Conservation (phyloP, 176 grass and related monocot species). For the Cenchrus purpureus region DNA sequence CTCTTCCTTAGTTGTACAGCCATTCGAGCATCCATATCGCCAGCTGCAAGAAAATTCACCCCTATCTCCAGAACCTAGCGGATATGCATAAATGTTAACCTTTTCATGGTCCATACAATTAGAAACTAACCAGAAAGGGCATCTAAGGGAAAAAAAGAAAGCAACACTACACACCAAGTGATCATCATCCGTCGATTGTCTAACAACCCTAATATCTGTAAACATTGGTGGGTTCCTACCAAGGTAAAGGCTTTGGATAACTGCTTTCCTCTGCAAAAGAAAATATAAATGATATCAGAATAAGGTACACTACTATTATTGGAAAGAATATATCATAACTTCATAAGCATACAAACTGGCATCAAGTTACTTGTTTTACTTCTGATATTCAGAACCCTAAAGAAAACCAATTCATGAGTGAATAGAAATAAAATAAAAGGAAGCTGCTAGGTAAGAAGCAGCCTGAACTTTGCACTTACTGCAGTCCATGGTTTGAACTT, state of each 20-base stretch:
- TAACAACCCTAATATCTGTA: constrained; percentile 89
- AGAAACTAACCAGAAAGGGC: background rate
- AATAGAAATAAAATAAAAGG: constrained; percentile 12
- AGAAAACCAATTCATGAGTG: background rate
- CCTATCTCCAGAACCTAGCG: constrained; percentile 90
- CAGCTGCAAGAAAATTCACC: constrained; percentile 91
- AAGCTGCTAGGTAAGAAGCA: background rate
- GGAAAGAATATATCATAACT: background rate
- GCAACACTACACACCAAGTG: constrained; percentile 66
- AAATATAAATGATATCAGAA: constrained; percentile 4
- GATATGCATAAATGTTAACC: constrained; percentile 6
- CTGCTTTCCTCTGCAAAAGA: constrained; percentile 79
- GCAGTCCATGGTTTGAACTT: constrained; percentile 99
- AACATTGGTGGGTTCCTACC: constrained; percentile 89
- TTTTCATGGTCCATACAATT: constrained; percentile 7
- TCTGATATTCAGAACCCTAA: background rate
- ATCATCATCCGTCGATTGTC: constrained; percentile 80
- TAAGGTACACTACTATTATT: background rate
- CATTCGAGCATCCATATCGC: constrained; percentile 91
- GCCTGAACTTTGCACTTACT: constrained; percentile 49
- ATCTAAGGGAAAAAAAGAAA: constrained; percentile 9
- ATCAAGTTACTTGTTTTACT: background rate
- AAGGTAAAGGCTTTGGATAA: constrained; percentile 84
- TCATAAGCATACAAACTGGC: background rate
- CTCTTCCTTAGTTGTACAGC: constrained; percentile 89